Conservation (phyloP, 2,329 filamentous ascomycete genomes). For the Trichoderma sp. region DNA sequence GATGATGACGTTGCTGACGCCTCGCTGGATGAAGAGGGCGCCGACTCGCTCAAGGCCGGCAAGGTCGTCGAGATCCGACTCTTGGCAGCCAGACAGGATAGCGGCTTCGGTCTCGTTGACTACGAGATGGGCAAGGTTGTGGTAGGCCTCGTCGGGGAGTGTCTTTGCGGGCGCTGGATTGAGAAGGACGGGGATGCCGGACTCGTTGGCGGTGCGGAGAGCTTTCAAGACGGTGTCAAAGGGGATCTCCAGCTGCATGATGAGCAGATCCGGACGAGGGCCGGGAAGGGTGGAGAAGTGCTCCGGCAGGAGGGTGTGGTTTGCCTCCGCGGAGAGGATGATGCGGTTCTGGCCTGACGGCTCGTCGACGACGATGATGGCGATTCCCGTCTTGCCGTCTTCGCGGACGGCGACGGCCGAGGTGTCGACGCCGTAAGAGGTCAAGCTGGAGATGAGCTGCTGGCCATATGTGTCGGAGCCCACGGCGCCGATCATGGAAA, state of each 20-base stretch:
- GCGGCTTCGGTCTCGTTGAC: slow-evolving; percentile 90
- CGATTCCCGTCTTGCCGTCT: slow-evolving; percentile 62
- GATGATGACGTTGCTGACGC: slow-evolving; percentile 75
- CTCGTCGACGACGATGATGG: slow-evolving; percentile 74
- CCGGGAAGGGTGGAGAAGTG: slow-evolving; percentile 36
- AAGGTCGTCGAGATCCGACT: slow-evolving; percentile 48
- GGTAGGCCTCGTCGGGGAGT: slow-evolving; percentile 65
- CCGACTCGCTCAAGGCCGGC: slow-evolving; percentile 49
- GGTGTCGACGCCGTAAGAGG: slow-evolving; percentile 61
- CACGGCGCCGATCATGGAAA: slow-evolving; percentile 73
- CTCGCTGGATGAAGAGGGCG: slow-evolving; percentile 61
- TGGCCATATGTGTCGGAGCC: slow-evolving; percentile 66
- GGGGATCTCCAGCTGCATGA: slow-evolving; percentile 79
- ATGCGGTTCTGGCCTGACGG: slow-evolving; percentile 74
- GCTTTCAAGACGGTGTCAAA: slow-evolving; percentile 62
- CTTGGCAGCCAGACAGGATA: slow-evolving; percentile 60
- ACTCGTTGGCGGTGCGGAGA: slow-evolving; percentile 48
- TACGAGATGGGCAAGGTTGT: slow-evolving; percentile 71
- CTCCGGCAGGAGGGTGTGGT: slow-evolving; percentile 47
- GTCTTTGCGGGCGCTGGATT: slow-evolving; percentile 79
- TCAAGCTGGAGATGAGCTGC: slow-evolving; percentile 57
- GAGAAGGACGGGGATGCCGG: slow-evolving; percentile 64
- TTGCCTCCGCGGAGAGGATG: slow-evolving; percentile 69
- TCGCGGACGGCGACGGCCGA: slow-evolving; percentile 46
- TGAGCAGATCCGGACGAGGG: slow-evolving; percentile 58